Evolutionary conservation across 2,329 filamentous ascomycete species (phyloP).

Genomic region (Xylaria sp.): DNA sequence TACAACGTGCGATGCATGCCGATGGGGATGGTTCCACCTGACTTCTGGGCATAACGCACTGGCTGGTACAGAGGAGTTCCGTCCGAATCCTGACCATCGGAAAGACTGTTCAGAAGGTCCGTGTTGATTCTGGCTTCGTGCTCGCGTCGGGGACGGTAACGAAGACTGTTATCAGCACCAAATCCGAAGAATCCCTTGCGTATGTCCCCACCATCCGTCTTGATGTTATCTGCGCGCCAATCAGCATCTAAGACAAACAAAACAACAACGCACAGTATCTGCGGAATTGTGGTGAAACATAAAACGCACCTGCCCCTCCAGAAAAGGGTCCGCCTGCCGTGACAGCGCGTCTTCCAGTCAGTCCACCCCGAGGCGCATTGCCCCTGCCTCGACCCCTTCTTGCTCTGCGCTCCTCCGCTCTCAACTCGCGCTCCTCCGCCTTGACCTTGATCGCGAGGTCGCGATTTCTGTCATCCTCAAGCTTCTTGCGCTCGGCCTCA

Average conservation of each 20-base stretch:
- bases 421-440: slow-evolving; percentile 31
- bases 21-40: slow-evolving; percentile 43
- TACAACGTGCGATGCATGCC: slow-evolving; percentile 52
- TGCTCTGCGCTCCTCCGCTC: slow-evolving; percentile 34
- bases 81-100: slow-evolving; percentile 38
- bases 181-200: slow-evolving; percentile 24
- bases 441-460: slow-evolving; percentile 30
- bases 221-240: slow-evolving; percentile 25
- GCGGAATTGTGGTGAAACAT: background rate
- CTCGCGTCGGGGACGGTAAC: slow-evolving; percentile 39
- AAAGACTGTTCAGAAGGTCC: slow-evolving; percentile 47
- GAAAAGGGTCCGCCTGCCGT: slow-evolving; percentile 36
- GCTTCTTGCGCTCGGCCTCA: slow-evolving; percentile 43
- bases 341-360: slow-evolving; percentile 29
- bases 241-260: slow-evolving; percentile 3
- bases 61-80: slow-evolving; percentile 42
- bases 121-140: slow-evolving; percentile 50
- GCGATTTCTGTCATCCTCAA: slow-evolving; percentile 37
- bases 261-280: background rate
- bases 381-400: slow-evolving; percentile 35
- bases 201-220: slow-evolving; percentile 20
- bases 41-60: slow-evolving; percentile 27
- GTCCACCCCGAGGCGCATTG: slow-evolving; percentile 28
- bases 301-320: slow-evolving; percentile 26
- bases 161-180: slow-evolving; percentile 35